Conservation (phyloP, 768 basidiomycete genomes). For the Lyophyllum atratum region DNA sequence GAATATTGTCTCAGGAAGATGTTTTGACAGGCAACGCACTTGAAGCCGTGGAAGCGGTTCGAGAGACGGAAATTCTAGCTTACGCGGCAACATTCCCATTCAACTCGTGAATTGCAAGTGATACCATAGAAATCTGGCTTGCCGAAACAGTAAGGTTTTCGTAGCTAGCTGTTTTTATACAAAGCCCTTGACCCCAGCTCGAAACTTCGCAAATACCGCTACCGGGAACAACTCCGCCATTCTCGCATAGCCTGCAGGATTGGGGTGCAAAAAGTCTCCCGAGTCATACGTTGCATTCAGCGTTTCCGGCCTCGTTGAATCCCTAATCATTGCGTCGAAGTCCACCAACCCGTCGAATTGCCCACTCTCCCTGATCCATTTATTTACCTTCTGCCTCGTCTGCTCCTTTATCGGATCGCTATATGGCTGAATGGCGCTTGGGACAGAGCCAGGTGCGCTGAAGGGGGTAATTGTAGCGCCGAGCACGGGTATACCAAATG, state of each 20-base stretch:
- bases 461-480: slow-evolving; percentile 56
- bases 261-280: slow-evolving; percentile 51
- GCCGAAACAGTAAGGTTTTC: no score
- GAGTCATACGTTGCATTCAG: slow-evolving; percentile 39
- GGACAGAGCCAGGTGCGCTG: slow-evolving; percentile 29
- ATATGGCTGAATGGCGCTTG: slow-evolving; percentile 36
- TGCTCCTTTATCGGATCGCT: slow-evolving; percentile 39
- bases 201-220: slow-evolving; percentile 28
- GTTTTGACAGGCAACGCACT: no score
- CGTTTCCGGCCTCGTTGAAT: slow-evolving; percentile 38
- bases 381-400: slow-evolving; percentile 43
- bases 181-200: background rate
- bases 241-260: slow-evolving; percentile 44
- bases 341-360: slow-evolving; percentile 49
- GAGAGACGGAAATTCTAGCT: no score
- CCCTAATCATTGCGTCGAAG: slow-evolving; percentile 43
- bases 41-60: no score
- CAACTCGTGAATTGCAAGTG: no score
- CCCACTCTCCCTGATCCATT: slow-evolving; percentile 41
- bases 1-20: no score
- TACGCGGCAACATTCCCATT: no score
- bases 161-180: background rate
- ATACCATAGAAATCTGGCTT: no score
- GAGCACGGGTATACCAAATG: slow-evolving; percentile 44
- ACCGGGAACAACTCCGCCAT: slow-evolving; percentile 45